A percentile compares a stretch with the other conserved stretches of the same genome.
These are phyloP conservation scores for Panaeolus papilionaceus DNA, from an alignment of 768 basidiomycete genomes.

Conservation along the genomic window DNA sequence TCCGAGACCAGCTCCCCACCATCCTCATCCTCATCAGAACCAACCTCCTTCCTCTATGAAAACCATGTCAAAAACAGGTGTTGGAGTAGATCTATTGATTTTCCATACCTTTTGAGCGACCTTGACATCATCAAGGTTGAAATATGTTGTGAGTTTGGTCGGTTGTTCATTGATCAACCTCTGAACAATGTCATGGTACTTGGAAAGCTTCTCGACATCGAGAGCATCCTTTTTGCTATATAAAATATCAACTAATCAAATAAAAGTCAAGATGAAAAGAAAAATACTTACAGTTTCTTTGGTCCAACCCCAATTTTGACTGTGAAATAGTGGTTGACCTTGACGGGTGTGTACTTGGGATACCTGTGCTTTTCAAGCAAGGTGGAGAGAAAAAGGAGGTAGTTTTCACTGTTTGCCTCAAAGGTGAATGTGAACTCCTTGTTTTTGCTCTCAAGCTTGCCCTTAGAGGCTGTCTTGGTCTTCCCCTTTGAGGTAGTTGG, in stretches of 20 bases:
- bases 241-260: slow-evolving; percentile 3
- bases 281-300: slow-evolving; percentile 17
- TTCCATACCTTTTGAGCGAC: slow-evolving; percentile 14
- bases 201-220: slow-evolving; percentile 23
- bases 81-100: background rate
- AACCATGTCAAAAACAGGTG: slow-evolving; percentile 3
- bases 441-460: slow-evolving; percentile 16
- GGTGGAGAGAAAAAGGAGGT: slow-evolving; percentile 14
- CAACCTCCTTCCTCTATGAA: too few species aligned
- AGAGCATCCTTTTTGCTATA: slow-evolving; percentile 29
- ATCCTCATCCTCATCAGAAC: background rate
- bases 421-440: slow-evolving; percentile 21
- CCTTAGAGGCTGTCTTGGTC: slow-evolving; percentile 8
- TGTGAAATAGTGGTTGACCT: slow-evolving; percentile 5
- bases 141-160: slow-evolving; percentile 22
- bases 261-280: background rate
- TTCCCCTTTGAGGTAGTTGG: slow-evolving; percentile 1
- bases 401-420: slow-evolving; percentile 12
- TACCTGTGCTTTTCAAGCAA: slow-evolving; percentile 17
- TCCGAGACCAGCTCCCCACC: background rate
- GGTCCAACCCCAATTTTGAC: slow-evolving; percentile 20
- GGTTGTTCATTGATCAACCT: slow-evolving; percentile 19
- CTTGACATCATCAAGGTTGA: slow-evolving; percentile 25
- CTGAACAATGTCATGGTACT: slow-evolving; percentile 23
- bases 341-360: slow-evolving; percentile 17